Percentiles rank a stretch among this genome's conserved stretches.
Conservation (phyloP, 495 filamentous ascomycete genomes). For the Annulohypoxylon stygium region DNA sequence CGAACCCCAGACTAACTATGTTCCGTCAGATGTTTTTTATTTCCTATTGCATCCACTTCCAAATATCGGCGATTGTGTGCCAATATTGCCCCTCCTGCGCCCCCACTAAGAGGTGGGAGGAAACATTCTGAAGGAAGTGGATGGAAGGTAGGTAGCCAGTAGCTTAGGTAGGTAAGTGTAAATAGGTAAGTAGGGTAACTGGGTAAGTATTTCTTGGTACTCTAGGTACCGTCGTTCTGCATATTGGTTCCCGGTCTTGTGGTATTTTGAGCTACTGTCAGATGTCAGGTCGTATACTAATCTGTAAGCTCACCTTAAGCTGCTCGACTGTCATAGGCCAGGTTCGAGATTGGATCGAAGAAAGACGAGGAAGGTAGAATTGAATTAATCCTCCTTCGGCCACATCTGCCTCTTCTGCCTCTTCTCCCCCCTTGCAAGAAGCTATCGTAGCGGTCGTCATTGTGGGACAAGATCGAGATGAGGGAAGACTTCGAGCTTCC, state of each 20-base stretch:
- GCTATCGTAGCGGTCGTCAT: conserved; percentile 39
- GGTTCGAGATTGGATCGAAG: conserved; percentile 40
- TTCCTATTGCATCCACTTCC: conserved; percentile 36
- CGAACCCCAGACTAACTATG: conserved; percentile 45
- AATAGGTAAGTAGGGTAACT: too few species aligned
- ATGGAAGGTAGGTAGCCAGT: background rate
- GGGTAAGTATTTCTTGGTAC: too few species aligned
- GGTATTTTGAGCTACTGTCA: conserved; percentile 40
- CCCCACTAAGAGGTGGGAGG: conserved; percentile 23
- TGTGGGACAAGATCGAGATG: conserved; percentile 50
- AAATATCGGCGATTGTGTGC: conserved; percentile 32
- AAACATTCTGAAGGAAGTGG: background rate
- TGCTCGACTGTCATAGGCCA: conserved; percentile 19
- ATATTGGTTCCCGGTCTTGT: conserved; percentile 34
- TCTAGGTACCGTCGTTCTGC: background rate
- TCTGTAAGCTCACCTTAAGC: conserved; percentile 13
- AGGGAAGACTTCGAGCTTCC: background rate
- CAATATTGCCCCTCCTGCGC: conserved; percentile 16
- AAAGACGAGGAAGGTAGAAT: conserved; percentile 15
- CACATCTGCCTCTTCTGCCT: background rate
- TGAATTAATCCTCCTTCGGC: background rate
- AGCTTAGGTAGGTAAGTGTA: background rate
- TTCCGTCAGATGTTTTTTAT: conserved; percentile 40
- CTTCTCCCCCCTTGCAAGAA: background rate
- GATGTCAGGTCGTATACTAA: conserved; percentile 30